A percentile compares a stretch with the other conserved stretches of the same genome.
Evolutionary conservation across 75 land plant species (phyloP).

Genomic region (Cryptomeria japonica): DNA sequence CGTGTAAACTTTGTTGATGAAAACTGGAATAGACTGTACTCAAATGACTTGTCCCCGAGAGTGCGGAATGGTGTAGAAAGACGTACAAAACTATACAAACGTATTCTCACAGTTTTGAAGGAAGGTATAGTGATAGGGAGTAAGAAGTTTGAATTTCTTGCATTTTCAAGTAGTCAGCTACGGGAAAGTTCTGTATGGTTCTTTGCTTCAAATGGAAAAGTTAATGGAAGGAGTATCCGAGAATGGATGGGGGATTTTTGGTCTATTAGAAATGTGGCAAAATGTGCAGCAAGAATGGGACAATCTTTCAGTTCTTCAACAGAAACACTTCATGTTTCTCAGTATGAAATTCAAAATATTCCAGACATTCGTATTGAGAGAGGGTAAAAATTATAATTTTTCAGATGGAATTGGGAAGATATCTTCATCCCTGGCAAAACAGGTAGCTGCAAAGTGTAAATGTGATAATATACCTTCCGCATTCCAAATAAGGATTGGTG

Average conservation of each 20-base stretch:
- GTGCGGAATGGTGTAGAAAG: slow-evolving; percentile 12
- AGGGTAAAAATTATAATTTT: slow-evolving; percentile 1
- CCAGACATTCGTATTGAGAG: slow-evolving; percentile 39
- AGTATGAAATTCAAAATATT: slow-evolving; percentile 58
- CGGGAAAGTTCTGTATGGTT: slow-evolving; percentile 82
- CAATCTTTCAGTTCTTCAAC: slow-evolving; percentile 90
- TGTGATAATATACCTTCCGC: slow-evolving; percentile 62
- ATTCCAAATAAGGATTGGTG: slow-evolving; percentile 88
- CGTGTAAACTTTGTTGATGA: slow-evolving; percentile 83
- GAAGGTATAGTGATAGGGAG: slow-evolving; percentile 72
- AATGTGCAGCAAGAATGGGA: slow-evolving; percentile 93
- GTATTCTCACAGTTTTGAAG: slow-evolving; percentile 41
- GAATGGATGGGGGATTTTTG: slow-evolving; percentile 87
- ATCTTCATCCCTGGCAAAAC: slow-evolving; percentile 62
- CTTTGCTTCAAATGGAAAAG: slow-evolving; percentile 60
- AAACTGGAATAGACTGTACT: slow-evolving; percentile 38
- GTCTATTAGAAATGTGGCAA: slow-evolving; percentile 78
- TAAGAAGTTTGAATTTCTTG: slow-evolving; percentile 79
- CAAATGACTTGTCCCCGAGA: slow-evolving; percentile 38
- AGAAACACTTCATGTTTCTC: slow-evolving; percentile 53
- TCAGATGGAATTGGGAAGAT: slow-evolving; percentile 96
- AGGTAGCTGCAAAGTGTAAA: slow-evolving; percentile 67
- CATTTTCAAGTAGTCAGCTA: slow-evolving; percentile 87
- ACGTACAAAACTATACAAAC: slow-evolving; percentile 42
- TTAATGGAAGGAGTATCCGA: slow-evolving; percentile 68